Base-by-base conservation (phyloP, 306 rosid genomes). In the Trifolium pratense region DNA sequence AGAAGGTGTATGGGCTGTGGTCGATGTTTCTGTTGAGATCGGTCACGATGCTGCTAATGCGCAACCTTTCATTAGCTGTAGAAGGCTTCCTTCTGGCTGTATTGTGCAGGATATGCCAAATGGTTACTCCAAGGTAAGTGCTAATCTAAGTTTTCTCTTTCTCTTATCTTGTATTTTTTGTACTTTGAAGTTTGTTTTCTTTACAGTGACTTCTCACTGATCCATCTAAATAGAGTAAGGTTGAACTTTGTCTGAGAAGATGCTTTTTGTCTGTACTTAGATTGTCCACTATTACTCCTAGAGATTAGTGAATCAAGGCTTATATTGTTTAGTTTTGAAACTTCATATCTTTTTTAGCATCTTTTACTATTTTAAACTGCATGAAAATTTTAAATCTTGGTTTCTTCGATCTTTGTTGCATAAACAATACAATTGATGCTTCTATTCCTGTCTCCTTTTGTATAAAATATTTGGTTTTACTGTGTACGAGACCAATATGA, bases 11-110 rank as follows among this genome's bases (percentile, higher is more conserved):
- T 95, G 99, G 99, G 97, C 87, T 3, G 91, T 95, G 63, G 99
- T 89, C 51, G 99, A 95, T 75, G 96, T 92, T 60, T 91, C 99
- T 9, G 49, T 90, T 23, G 99, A 90, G 62, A 60, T 80, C 26
- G 86, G 81, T 58, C 86, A 80, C 51, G 94, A 88, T 42, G 64
- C 79, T 70, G 31, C 85, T 3, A 81, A 77, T 48, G 52, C 78
- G 14, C 81, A 86, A 39, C 67, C 89, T 11, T 87, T 80, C 75
- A 32, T 78, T 56, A 66, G 71, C 77, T 88, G 92, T 74, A 82
- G 93, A 83, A 91, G 90, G 82, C 97, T 91, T 79, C 99, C 99
- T 45, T 95, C 99, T 3, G 99, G 99, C 55, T 90, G 87, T 65
- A 52, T 95, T 58, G 87, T 95, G 78, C 96, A 91, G 70, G 99